Evolutionary conservation across 148 eudicot species (phyloP).

Genomic region (Heliamphora exappendiculata): DNA sequence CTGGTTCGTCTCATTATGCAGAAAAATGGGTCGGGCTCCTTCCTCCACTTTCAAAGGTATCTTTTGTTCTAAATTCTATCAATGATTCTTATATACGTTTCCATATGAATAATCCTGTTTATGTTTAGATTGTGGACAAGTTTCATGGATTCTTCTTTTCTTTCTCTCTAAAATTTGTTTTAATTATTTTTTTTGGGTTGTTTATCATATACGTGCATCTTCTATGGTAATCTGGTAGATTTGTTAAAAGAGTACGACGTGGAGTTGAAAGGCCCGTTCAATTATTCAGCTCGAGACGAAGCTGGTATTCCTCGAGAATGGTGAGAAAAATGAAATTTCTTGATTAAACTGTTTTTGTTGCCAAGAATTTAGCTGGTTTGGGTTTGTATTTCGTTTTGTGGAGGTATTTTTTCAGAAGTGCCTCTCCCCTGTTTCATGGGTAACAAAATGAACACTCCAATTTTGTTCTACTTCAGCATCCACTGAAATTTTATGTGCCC

Average conservation of each 20-base stretch:
- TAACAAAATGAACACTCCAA: neutral
- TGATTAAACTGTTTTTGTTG: neutral
- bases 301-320: slow-evolving; percentile 92
- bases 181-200: neutral
- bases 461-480: neutral
- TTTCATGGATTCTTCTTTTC: neutral
- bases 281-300: slow-evolving; percentile 73
- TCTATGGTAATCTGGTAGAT: slow-evolving; percentile 31
- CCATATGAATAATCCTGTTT: neutral
- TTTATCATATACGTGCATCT: neutral
- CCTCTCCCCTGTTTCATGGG: neutral
- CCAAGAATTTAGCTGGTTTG: neutral
- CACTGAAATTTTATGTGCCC: neutral
- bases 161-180: neutral
- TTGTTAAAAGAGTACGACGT: slow-evolving; percentile 63
- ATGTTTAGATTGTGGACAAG: neutral
- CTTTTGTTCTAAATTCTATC: neutral
- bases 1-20: slow-evolving; percentile 79
- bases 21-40: slow-evolving; percentile 69
- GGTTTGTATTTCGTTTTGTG: neutral
- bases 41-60: slow-evolving; percentile 73
- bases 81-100: neutral
- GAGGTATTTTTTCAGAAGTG: too few relatives aligned
- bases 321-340: slow-evolving; percentile 30
- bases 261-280: slow-evolving; percentile 83